A percentile compares a stretch with the other conserved stretches of the same genome.
Conservation (phyloP, 192 early-diverging fungal species). For the Coemansia sp. region DNA sequence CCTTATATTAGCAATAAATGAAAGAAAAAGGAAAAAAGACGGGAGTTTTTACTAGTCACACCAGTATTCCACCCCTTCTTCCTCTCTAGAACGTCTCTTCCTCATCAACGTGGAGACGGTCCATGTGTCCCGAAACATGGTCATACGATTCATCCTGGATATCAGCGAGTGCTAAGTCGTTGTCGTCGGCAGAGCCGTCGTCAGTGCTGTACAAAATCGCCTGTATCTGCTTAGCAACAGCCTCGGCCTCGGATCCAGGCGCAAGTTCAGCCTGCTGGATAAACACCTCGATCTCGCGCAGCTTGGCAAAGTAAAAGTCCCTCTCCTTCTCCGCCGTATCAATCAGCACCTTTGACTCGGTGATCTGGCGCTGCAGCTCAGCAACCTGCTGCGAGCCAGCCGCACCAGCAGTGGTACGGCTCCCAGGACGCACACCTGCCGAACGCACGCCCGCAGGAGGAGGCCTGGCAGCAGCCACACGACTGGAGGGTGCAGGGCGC, state of each 20-base stretch:
- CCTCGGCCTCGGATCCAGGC: conserved; percentile 52
- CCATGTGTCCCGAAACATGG: conserved; percentile 24
- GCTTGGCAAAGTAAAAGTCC: conserved; percentile 95
- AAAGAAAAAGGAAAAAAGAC: background rate
- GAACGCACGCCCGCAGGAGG: background rate
- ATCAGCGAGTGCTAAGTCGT: background rate
- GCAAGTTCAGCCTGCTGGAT: conserved; percentile 74
- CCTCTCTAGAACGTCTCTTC: conserved; percentile 49
- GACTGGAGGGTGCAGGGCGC: conserved; percentile 16
- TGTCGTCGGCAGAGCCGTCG: conserved; percentile 36
- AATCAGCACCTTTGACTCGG: conserved; percentile 79
- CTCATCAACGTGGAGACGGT: conserved; percentile 33
- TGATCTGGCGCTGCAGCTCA: conserved; percentile 73
- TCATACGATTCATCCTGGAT: conserved; percentile 18
- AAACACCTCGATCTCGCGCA: conserved; percentile 91
- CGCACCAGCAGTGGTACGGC: conserved; percentile 25
- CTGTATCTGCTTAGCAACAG: conserved; percentile 74
- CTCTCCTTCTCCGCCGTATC: conserved; percentile 94
- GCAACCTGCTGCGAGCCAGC: conserved; percentile 61
- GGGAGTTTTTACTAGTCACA: no score
- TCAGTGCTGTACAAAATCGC: conserved; percentile 89
- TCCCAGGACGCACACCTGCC: conserved; percentile 13
- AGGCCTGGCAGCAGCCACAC: conserved; percentile 6
- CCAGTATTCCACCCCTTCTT: no score
- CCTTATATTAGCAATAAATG: conserved; percentile 1